Conservation (phyloP, 2,329 filamentous ascomycete species). For the Dendryphion nanum region DNA sequence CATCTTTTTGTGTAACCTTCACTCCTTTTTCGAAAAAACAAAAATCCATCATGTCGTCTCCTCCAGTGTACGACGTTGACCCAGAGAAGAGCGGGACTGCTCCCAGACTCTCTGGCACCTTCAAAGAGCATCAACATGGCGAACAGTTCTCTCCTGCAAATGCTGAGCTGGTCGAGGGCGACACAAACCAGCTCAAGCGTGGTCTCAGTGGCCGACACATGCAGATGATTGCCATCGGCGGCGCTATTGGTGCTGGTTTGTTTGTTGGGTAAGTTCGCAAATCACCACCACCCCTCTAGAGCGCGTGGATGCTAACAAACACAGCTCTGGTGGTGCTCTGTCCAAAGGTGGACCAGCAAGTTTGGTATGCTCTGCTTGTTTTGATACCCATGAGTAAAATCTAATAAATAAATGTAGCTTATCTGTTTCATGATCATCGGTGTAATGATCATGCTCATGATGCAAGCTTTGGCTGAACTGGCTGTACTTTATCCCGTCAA, state of each 20-base stretch:
- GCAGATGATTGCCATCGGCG: constrained; percentile 60
- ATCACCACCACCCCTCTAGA: background rate
- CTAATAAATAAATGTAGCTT: constrained; percentile 6
- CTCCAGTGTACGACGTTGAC: constrained; percentile 5
- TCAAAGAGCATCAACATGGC: constrained; percentile 6
- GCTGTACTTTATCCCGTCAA: constrained; percentile 43
- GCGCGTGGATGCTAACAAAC: background rate
- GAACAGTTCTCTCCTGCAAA: constrained; percentile 6
- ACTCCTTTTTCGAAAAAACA: background rate
- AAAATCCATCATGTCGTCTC: background rate
- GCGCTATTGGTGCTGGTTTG: constrained; percentile 53
- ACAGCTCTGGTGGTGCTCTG: constrained; percentile 35
- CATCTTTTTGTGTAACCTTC: background rate
- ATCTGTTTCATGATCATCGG: constrained; percentile 31
- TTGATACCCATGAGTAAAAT: background rate
- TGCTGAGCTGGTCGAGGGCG: constrained; percentile 2
- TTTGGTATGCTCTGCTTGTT: constrained; percentile 10
- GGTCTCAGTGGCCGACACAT: constrained; percentile 52
- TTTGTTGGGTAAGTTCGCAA: constrained; percentile 2
- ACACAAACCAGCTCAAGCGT: constrained; percentile 11
- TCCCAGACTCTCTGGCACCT: constrained; percentile 7
- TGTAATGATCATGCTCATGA: constrained; percentile 39
- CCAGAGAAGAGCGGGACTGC: constrained; percentile 9
- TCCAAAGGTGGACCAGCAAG: constrained; percentile 44
- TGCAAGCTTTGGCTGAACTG: constrained; percentile 43